Evolutionary conservation across 2,329 filamentous ascomycete genomes (phyloP).

Genomic region (Monilinia fructigena): DNA sequence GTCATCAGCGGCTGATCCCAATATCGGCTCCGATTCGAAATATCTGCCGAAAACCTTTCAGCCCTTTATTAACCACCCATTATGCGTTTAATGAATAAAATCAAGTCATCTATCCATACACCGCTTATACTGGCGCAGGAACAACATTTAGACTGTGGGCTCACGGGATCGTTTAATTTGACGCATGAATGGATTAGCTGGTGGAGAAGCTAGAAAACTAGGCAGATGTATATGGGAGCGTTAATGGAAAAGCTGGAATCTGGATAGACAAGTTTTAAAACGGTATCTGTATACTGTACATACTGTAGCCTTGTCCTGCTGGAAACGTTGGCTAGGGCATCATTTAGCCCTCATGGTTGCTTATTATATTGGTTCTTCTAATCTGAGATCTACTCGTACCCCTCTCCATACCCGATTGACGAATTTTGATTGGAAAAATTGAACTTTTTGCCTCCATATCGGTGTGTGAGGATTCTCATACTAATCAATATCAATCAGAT

Average conservation of each 20-base stretch:
- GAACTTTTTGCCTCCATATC: slow-evolving; percentile 18
- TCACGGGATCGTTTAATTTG: neutral
- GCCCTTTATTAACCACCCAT: neutral
- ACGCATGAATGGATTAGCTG: neutral
- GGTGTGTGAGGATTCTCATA: slow-evolving; percentile 8
- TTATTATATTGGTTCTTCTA: slow-evolving; percentile 10
- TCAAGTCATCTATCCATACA: neutral
- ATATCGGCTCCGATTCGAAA: neutral
- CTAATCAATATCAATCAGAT: slow-evolving; percentile 3
- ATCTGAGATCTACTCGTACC: neutral
- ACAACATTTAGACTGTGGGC: neutral
- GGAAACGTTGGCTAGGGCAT: slow-evolving; percentile 8
- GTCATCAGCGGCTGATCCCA: slow-evolving; percentile 17
- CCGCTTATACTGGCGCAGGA: slow-evolving; percentile 5
- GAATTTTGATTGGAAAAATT: slow-evolving; percentile 4
- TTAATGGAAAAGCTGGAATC: slow-evolving; percentile 15
- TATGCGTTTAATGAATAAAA: neutral
- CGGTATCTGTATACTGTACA: too few species aligned
- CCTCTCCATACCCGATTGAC: neutral
- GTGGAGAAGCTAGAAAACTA: neutral
- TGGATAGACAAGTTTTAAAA: neutral
- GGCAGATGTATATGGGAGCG: slow-evolving; percentile 18
- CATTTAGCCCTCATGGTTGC: neutral
- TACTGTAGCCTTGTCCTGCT: slow-evolving; percentile 22
- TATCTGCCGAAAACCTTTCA: slow-evolving; percentile 7